A percentile compares a stretch with the other conserved stretches of the same genome.
Evolutionary conservation across 2,329 filamentous ascomycete species (phyloP).

Genomic region (Neofusicoccum laricinum): DNA sequence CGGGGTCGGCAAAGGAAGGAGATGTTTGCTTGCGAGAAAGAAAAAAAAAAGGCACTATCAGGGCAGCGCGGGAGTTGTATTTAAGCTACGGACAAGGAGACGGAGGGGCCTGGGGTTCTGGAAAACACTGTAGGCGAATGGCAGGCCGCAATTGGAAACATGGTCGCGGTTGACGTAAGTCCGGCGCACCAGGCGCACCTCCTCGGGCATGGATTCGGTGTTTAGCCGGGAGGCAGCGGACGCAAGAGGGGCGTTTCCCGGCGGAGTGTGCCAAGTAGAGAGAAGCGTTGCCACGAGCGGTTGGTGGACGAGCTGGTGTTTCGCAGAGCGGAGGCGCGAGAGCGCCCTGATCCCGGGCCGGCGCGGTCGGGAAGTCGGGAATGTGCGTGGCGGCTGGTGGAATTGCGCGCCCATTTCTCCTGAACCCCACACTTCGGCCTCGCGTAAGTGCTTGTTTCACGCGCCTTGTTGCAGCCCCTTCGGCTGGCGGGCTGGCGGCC

Average conservation of each 20-base stretch:
- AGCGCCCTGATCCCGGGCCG: not conserved
- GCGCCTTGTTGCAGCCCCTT: not conserved
- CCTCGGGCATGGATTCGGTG: not conserved
- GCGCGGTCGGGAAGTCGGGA: constrained; percentile 4
- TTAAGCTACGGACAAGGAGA: not conserved
- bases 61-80: not conserved
- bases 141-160: not conserved
- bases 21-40: not conserved
- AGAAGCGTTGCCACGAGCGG: not conserved
- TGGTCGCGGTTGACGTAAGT: constrained; percentile 1
- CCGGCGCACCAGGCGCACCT: not conserved
- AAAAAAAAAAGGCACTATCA: not conserved
- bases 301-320: not conserved
- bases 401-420: not conserved
- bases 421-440: not conserved
- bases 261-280: constrained; percentile 3
- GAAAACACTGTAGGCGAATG: not conserved
- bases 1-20: not conserved
- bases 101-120: not conserved
- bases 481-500: not conserved
- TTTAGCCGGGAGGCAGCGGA: not conserved
- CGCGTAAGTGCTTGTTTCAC: constrained; percentile 10
- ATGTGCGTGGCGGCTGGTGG: not conserved
- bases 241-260: not conserved
- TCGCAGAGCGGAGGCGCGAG: not conserved